phyloP scores from a whole-genome alignment of 2,329 filamentous ascomycete genomes.

The Beauveria rudraprayagi region DNA sequence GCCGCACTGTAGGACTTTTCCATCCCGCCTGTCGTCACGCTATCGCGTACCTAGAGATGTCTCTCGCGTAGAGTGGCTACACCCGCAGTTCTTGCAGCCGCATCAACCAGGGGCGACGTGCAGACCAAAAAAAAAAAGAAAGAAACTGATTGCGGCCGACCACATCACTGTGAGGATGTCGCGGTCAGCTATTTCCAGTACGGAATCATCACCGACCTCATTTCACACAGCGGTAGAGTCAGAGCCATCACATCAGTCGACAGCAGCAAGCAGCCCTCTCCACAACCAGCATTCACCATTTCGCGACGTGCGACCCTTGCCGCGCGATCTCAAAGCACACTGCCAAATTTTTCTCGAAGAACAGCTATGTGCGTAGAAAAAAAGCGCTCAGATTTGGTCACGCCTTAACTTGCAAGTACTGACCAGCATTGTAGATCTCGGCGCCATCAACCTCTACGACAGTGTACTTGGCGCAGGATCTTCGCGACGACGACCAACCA shows the following conservation, averaged over 20 bases:
- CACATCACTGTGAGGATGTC: background rate
- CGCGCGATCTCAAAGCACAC: conserved; percentile 57
- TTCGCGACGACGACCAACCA: conserved; percentile 20
- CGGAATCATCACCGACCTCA: conserved; percentile 25
- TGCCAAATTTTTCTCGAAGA: conserved; percentile 70
- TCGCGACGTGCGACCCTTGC: conserved; percentile 46
- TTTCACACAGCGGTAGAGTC: conserved; percentile 28
- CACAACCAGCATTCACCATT: conserved; percentile 32
- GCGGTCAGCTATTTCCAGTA: conserved; percentile 14
- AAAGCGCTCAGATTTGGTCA: background rate
- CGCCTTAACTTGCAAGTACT: background rate
- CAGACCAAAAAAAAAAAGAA: background rate
- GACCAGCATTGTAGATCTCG: conserved; percentile 18
- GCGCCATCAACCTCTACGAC: conserved; percentile 55
- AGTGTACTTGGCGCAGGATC: conserved; percentile 51
- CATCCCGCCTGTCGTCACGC: background rate
- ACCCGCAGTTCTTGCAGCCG: background rate
- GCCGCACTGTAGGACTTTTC: background rate
- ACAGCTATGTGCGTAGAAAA: conserved; percentile 48
- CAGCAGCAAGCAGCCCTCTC: conserved; percentile 28
- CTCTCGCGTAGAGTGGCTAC: background rate
- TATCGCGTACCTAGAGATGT: background rate
- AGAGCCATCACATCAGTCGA: conserved; percentile 21
- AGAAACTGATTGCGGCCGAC: background rate
- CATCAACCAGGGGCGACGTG: background rate